These are phyloP conservation scores for Biscutella laevigata DNA, from an alignment of 441 rosid genomes.

Conservation along the genomic window DNA sequence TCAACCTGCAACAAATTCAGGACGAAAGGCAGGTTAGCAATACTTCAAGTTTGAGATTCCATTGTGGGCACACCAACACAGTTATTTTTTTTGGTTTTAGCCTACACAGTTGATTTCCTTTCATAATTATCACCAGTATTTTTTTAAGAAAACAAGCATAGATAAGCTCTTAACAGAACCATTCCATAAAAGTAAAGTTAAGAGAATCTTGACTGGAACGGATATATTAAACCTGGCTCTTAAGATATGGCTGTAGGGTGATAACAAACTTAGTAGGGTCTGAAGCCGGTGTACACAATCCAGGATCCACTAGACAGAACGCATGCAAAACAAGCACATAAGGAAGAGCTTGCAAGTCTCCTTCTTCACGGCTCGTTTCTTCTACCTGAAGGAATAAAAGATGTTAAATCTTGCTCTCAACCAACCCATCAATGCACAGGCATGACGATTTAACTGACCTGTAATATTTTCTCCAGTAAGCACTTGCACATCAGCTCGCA, in stretches of 20 bases:
- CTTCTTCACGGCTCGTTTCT: slow-evolving; percentile 63
- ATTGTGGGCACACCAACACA: background rate
- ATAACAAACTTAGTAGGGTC: slow-evolving; percentile 89
- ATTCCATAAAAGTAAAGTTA: slow-evolving; percentile 9
- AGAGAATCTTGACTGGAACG: slow-evolving; percentile 4
- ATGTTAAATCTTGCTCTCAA: slow-evolving; percentile 5
- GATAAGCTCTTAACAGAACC: background rate
- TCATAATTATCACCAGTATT: slow-evolving; percentile 8
- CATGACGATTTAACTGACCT: slow-evolving; percentile 35
- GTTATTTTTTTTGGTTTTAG: too few relatives aligned
- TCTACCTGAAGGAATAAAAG: slow-evolving; percentile 52
- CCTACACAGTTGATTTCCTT: background rate
- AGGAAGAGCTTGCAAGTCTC: slow-evolving; percentile 64
- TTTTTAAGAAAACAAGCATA: slow-evolving; percentile 9
- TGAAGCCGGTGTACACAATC: slow-evolving; percentile 86
- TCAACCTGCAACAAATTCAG: slow-evolving; percentile 59
- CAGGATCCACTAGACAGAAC: slow-evolving; percentile 91
- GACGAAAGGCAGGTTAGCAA: slow-evolving; percentile 19
- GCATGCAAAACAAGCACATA: slow-evolving; percentile 87
- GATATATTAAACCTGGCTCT: slow-evolving; percentile 63
- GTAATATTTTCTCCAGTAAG: slow-evolving; percentile 89
- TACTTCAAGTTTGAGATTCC: slow-evolving; percentile 9
- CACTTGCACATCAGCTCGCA: slow-evolving; percentile 97
- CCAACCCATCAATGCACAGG: slow-evolving; percentile 18
- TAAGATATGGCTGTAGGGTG: slow-evolving; percentile 92